phyloP scores from a whole-genome alignment of 2,329 filamentous ascomycete species.

The Orbilia quercus region DNA sequence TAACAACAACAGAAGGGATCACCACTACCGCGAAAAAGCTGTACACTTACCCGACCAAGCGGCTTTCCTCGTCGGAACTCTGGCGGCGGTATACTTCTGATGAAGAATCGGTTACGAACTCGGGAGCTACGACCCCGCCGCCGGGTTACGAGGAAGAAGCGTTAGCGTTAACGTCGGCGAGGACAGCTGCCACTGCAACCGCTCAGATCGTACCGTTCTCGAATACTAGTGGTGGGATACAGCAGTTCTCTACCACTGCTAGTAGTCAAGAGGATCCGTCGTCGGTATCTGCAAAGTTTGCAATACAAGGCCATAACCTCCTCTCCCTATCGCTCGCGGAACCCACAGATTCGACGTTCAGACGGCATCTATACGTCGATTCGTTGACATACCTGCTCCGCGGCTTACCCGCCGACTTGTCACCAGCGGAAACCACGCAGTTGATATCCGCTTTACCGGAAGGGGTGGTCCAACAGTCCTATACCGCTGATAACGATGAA shows the following conservation, averaged over 20 bases:
- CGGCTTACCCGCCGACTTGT: slow-evolving; percentile 39
- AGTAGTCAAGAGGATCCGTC: slow-evolving; percentile 26
- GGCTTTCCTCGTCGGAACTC: slow-evolving; percentile 42
- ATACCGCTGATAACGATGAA: neutral
- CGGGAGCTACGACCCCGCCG: slow-evolving; percentile 41
- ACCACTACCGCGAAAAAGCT: slow-evolving; percentile 48
- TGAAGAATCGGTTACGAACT: slow-evolving; percentile 17
- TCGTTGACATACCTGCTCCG: slow-evolving; percentile 52
- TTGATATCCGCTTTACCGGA: slow-evolving; percentile 33
- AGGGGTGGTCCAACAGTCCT: slow-evolving; percentile 25
- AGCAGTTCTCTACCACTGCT: too few species aligned
- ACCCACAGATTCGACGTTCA: slow-evolving; percentile 38
- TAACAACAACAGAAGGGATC: slow-evolving; percentile 50
- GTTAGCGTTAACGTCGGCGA: slow-evolving; percentile 8
- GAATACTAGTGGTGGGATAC: too few species aligned
- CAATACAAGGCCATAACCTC: slow-evolving; percentile 50
- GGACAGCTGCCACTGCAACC: neutral
- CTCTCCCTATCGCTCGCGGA: slow-evolving; percentile 49
- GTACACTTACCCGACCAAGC: slow-evolving; percentile 53
- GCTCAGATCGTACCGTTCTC: slow-evolving; percentile 8
- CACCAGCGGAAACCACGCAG: slow-evolving; percentile 39
- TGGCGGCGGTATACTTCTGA: slow-evolving; percentile 33
- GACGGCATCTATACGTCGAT: slow-evolving; percentile 49
- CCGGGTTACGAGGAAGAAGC: slow-evolving; percentile 51
- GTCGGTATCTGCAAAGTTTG: slow-evolving; percentile 49